phyloP scores from a whole-genome alignment of 78 protist genomes.

The Paulinella micropora region DNA sequence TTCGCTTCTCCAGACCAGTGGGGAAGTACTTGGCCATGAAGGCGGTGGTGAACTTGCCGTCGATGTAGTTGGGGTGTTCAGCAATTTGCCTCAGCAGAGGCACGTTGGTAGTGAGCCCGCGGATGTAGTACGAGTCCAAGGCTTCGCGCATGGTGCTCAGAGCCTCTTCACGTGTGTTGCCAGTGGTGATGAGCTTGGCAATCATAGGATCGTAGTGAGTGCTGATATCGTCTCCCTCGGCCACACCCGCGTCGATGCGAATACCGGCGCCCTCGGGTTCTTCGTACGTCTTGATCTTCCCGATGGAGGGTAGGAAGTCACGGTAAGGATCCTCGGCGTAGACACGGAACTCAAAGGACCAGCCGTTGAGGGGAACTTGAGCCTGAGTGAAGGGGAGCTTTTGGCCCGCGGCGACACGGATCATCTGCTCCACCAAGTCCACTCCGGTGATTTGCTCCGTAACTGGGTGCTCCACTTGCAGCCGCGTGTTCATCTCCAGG shows the following conservation, averaged over 20 bases:
- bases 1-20: background rate
- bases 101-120: background rate
- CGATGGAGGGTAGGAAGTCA: background rate
- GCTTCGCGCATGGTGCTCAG: background rate
- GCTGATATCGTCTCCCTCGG: no score
- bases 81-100: background rate
- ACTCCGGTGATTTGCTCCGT: constrained; percentile 79
- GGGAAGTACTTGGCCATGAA: background rate
- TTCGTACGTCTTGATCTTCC: background rate
- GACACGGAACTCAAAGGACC: background rate
- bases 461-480: constrained; percentile 94
- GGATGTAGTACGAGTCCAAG: background rate
- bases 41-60: background rate
- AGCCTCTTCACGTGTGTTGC: background rate
- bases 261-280: background rate
- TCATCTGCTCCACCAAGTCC: constrained; percentile 75
- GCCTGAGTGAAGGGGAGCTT: background rate
- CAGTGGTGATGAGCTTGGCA: background rate
- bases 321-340: constrained; percentile 8
- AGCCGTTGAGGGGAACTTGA: background rate
- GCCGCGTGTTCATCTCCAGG: constrained; percentile 93
- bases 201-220: background rate
- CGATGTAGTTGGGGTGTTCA: background rate
- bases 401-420: background rate
- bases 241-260: background rate